Evolutionary conservation across 73 alveolate genomes (phyloP).

Genomic region (Paraurostyla sp.): DNA sequence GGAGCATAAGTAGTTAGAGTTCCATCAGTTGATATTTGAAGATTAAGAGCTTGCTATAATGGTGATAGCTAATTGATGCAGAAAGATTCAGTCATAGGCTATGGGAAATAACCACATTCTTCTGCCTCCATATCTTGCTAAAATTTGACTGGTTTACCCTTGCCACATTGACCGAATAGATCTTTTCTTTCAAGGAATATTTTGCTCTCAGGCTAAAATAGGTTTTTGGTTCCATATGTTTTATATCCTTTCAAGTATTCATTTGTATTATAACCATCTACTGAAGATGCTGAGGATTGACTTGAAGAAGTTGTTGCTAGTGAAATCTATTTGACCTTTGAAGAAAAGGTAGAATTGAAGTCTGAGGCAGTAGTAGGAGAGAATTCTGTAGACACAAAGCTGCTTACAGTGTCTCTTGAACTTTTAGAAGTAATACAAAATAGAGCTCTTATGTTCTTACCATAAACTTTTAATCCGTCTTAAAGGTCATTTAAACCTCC

Average conservation of each 20-base stretch:
- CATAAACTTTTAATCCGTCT: slow-evolving; percentile 57
- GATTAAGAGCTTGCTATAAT: background rate
- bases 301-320: background rate
- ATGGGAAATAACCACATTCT: slow-evolving; percentile 21
- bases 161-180: slow-evolving; percentile 39
- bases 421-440: slow-evolving; percentile 40
- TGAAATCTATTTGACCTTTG: background rate
- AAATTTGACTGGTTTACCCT: slow-evolving; percentile 12
- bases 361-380: background rate
- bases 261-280: background rate
- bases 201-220: background rate
- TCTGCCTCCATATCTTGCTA: slow-evolving; percentile 25
- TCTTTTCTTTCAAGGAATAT: slow-evolving; percentile 16
- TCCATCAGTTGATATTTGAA: background rate
- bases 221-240: background rate
- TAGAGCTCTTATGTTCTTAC: slow-evolving; percentile 46
- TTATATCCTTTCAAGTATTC: slow-evolving; percentile 30
- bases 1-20: background rate
- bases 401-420: slow-evolving; percentile 50
- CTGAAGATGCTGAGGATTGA: background rate
- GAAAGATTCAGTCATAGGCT: slow-evolving; percentile 9
- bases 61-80: slow-evolving; percentile 4
- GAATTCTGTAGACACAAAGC: background rate
- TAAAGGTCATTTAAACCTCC: slow-evolving; percentile 19
- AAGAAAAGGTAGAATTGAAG: slow-evolving; percentile 2